Evolutionary conservation across 2,329 filamentous ascomycete genomes (phyloP), one percentile per base, ranked within the genome.

Genomic region (Venturiaceae sp.): DNA sequence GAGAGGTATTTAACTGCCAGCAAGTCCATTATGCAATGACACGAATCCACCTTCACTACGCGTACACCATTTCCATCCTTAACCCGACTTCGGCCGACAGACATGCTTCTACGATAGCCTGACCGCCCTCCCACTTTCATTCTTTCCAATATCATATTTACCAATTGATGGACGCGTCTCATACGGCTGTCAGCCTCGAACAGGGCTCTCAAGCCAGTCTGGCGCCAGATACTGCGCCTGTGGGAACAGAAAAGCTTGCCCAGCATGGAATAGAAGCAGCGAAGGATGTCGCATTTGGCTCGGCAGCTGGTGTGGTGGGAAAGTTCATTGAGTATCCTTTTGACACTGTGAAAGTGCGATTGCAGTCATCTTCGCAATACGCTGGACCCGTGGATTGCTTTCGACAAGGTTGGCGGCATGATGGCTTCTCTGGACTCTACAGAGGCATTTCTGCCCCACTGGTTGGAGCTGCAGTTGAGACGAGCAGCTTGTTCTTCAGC

Each of bases 241-340:
- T 30, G 32, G n/a, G n/a, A 13, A 44, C 55, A 6, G 44, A 41
- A 14, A 57, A 57, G 44, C 30, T 50, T 19, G 34, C 36, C 33
- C 34, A 50, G 44, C 41, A 50, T n/a, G 39, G 26, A n/a, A 11
- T 47, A n/a, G 55, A 57, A 37, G 55, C 55, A 33, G 19, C 50
- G 21, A 92, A 96, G 72, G 92, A 97, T 68, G 83, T 99, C 58
- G 69, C 86, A 11, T 97, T 90, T 71, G 94, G 94, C 70, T 96
- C 92, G 60, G 83, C 92, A 74, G 92, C 92, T 58, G 94, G 94
- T 61, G 83, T 95, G 60, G 85, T 90, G 36, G 92, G 92, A 62
- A 99, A 97, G 77, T 90, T 92, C 71, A 92, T 99, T 69, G 94
- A 99, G 72, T 99, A 96, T 71, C 94, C 94, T 26, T 99, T 99